These are phyloP conservation scores for Artemisia argyi DNA, from an alignment of 129 eudicot genomes.

Conservation along the genomic window DNA sequence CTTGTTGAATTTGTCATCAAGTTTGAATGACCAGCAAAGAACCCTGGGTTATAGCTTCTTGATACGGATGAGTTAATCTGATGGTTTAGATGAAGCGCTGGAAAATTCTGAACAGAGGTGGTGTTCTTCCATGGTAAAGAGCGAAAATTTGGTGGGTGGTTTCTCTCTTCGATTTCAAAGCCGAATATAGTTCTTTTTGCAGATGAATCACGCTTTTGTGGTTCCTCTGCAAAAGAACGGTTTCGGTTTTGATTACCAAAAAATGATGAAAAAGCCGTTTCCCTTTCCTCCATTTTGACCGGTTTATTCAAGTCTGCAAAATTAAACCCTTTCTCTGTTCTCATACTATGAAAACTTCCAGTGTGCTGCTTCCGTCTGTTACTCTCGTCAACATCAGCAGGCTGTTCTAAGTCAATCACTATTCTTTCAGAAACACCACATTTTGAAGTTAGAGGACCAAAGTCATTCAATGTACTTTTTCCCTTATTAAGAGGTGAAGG, in stretches of 20 bases:
- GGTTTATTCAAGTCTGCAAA: slow-evolving; percentile 57
- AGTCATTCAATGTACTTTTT: slow-evolving; percentile 19
- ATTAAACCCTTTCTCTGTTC: slow-evolving; percentile 19
- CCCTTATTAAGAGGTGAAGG: slow-evolving; percentile 27
- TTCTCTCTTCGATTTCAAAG: slow-evolving; percentile 53
- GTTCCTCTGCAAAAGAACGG: slow-evolving; percentile 22
- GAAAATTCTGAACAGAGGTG: not conserved
- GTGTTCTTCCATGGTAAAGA: slow-evolving; percentile 33
- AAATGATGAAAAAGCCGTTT: slow-evolving; percentile 25
- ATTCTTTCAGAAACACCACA: slow-evolving; percentile 27
- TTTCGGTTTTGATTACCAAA: slow-evolving; percentile 17
- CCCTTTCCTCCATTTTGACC: slow-evolving; percentile 25
- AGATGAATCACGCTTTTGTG: slow-evolving; percentile 30
- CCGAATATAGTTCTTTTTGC: slow-evolving; percentile 67
- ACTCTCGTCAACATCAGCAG: slow-evolving; percentile 34
- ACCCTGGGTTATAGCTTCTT: slow-evolving; percentile 26
- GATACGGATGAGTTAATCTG: slow-evolving; percentile 28
- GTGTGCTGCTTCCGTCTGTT: not conserved
- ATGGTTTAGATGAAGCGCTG: slow-evolving; percentile 20
- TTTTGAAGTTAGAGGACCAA: slow-evolving; percentile 18
- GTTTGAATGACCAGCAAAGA: slow-evolving; percentile 29
- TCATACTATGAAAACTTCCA: no score
- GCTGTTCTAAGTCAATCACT: slow-evolving; percentile 37
- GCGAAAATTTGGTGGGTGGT: slow-evolving; percentile 20
- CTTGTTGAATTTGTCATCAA: slow-evolving; percentile 14